Base-by-base conservation (phyloP, 2,329 filamentous ascomycete genomes). In the Cladosporium halotolerans region DNA sequence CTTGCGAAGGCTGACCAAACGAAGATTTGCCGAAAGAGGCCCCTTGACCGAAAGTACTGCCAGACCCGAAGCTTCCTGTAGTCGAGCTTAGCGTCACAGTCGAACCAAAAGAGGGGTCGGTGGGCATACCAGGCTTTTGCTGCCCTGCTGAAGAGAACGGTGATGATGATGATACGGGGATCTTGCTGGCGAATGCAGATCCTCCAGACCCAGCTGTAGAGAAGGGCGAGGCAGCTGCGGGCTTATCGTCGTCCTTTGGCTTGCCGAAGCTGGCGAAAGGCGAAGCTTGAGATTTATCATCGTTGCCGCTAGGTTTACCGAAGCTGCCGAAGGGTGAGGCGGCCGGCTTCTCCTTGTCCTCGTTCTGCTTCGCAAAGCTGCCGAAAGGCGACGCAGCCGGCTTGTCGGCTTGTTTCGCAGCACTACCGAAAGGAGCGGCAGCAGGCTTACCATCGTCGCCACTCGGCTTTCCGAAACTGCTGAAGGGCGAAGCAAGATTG, bases 1-100 rank as follows among this genome's bases (percentile, higher is more conserved):
- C 61, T 39, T 63, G 55, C 3, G 60, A 53, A 18, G 65, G 59
- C 53, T 63, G 62, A 47, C 65, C 63, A 49, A 67, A 66, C 13
- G 59, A 54, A 47, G 59, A 62, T 13, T 60, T 57, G 16, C 57
- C 58, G 16, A 62, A 54, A 18, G 58, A 58, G 13, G 65, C 62
- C 40, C 66, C 60, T 48, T 68, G 61, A 28, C 64, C 65, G 55
- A 72, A 71, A 10, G 64, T 60, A 18, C 63, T 59, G n/a, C 65
- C 56, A 13, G 62, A 58, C 58, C 55, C 57, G 45, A 60, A 63
- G 53, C 59, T 59, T 23, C 44, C 47, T 41, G 53, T 39, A 55
- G 60, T 61, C 68, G 73, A 58, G 60, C 68, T 56, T 70, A 77
- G 45, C 62, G 68, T 53, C 56, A 62, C 54, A n/a, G 72, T 74